Percentiles rank a stretch among this genome's conserved stretches.
Evolutionary conservation across 495 filamentous ascomycete species (phyloP).

Genomic region (Xylaria grammica): DNA sequence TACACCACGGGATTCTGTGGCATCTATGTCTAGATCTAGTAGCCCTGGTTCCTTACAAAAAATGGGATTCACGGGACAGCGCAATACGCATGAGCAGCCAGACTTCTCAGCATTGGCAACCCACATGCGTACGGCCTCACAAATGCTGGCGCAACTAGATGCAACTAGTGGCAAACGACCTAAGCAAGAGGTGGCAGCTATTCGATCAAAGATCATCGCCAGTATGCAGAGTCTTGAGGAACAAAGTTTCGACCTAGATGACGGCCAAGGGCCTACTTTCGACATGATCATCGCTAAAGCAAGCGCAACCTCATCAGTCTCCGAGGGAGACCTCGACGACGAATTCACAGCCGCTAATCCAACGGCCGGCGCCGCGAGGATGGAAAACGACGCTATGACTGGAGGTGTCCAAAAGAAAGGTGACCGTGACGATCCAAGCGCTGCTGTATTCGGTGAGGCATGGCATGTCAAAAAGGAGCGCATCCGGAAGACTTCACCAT

Average conservation of each 20-base stretch:
- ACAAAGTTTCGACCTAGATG: conserved; percentile 71
- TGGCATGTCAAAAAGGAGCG: conserved; percentile 78
- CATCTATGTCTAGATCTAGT: conserved; percentile 62
- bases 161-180: conserved; percentile 73
- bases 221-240: conserved; percentile 85
- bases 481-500: conserved; percentile 74
- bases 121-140: conserved; percentile 78
- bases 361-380: conserved; percentile 72
- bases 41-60: conserved; percentile 61
- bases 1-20: conserved; percentile 60
- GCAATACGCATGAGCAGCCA: conserved; percentile 60
- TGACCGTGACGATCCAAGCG: conserved; percentile 79
- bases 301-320: conserved; percentile 39
- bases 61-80: conserved; percentile 51
- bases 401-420: conserved; percentile 76
- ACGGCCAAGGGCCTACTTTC: conserved; percentile 66
- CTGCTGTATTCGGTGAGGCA: conserved; percentile 78
- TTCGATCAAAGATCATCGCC: conserved; percentile 77
- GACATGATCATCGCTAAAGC: conserved; percentile 72
- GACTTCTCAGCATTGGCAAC: conserved; percentile 77
- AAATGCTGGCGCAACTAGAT: conserved; percentile 79
- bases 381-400: conserved; percentile 83
- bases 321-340: conserved; percentile 50
- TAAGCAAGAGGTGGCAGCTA: conserved; percentile 73
- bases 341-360: conserved; percentile 55